Evolutionary conservation across 2,329 filamentous ascomycete genomes (phyloP).

Genomic region (Sporothrix euskadiensis): DNA sequence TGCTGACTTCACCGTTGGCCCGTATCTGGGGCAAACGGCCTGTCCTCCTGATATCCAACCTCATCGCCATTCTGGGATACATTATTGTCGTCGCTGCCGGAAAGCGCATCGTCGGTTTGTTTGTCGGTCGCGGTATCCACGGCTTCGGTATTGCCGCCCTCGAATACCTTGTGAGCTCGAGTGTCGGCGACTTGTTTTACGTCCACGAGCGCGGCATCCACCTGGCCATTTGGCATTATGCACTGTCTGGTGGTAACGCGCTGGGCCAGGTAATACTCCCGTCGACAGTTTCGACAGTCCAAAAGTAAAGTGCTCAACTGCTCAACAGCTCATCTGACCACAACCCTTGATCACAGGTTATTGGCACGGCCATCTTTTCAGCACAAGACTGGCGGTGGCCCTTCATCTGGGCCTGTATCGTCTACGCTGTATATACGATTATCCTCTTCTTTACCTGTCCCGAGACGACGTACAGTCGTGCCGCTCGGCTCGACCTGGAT

Average conservation of each 20-base stretch:
- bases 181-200: slow-evolving; percentile 58
- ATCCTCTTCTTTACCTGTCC: slow-evolving; percentile 46
- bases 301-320: too few species aligned
- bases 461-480: slow-evolving; percentile 43
- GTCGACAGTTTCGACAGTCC: too few species aligned
- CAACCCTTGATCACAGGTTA: neutral
- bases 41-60: slow-evolving; percentile 39
- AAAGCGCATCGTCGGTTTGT: slow-evolving; percentile 34
- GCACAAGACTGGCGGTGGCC: slow-evolving; percentile 19
- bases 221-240: slow-evolving; percentile 36
- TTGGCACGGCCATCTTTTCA: slow-evolving; percentile 18
- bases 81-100: slow-evolving; percentile 21
- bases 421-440: slow-evolving; percentile 41
- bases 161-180: slow-evolving; percentile 45
- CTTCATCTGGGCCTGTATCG: slow-evolving; percentile 35
- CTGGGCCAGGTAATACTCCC: slow-evolving; percentile 5
- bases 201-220: slow-evolving; percentile 51
- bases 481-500: slow-evolving; percentile 8
- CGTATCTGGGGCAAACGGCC: slow-evolving; percentile 40
- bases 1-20: slow-evolving; percentile 39
- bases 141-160: slow-evolving; percentile 38
- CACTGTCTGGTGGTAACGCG: slow-evolving; percentile 24
- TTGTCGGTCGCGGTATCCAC: slow-evolving; percentile 33
- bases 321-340: too few species aligned
- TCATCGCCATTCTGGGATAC: slow-evolving; percentile 37